These are phyloP conservation scores for Corylus avellana DNA, from an alignment of 306 rosid species.

Conservation along the genomic window DNA sequence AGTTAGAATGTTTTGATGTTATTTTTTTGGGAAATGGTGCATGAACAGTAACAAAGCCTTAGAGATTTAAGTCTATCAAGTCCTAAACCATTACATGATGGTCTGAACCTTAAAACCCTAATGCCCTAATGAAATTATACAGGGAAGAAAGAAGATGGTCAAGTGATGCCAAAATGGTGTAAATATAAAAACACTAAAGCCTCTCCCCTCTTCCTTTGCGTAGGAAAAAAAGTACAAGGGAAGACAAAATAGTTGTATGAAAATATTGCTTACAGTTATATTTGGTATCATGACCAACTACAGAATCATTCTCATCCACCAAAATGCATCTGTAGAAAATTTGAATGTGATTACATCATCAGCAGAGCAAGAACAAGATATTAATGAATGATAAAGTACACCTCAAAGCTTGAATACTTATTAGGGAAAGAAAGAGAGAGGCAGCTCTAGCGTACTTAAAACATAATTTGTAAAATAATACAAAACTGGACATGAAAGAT, in stretches of 20 bases:
- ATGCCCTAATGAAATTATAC: not conserved
- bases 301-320: slow-evolving; percentile 92
- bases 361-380: slow-evolving; percentile 23
- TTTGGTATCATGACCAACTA: slow-evolving; percentile 93
- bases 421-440: not conserved
- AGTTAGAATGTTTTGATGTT: too few species aligned
- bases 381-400: slow-evolving; percentile 3
- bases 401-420: slow-evolving; percentile 6
- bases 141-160: not conserved
- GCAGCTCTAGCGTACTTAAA: not conserved
- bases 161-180: not conserved
- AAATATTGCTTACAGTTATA: slow-evolving; percentile 75
- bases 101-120: not conserved
- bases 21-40: too few species aligned
- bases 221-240: not conserved
- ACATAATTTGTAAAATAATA: not conserved
- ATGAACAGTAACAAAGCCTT: too few species aligned
- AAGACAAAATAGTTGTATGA: not conserved
- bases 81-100: not conserved
- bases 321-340: slow-evolving; percentile 79
- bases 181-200: not conserved
- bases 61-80: not conserved
- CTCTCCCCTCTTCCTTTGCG: too few species aligned
- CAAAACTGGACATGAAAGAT: not conserved
- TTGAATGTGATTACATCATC: slow-evolving; percentile 18